Percentiles rank a stretch among this genome's conserved stretches.
Conservation (phyloP, 495 filamentous ascomycete genomes). For the Talaromyces stipitatus region DNA sequence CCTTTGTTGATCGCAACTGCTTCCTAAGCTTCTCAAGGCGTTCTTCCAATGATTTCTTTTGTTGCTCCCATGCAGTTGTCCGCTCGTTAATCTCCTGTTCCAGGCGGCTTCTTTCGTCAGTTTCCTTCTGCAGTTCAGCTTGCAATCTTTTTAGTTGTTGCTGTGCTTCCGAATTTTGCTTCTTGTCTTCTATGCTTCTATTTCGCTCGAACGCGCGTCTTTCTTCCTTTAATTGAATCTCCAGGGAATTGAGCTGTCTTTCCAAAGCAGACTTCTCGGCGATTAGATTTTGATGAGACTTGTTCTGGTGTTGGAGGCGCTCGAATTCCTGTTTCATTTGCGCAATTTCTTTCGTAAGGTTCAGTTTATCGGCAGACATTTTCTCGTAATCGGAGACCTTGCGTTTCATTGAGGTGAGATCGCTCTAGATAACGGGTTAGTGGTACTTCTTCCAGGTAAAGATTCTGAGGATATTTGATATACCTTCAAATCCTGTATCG, state of each 20-base stretch:
- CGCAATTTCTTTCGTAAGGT: slow-evolving; percentile 63
- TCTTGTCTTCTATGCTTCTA: slow-evolving; percentile 39
- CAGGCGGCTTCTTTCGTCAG: slow-evolving; percentile 26
- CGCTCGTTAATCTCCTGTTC: slow-evolving; percentile 24
- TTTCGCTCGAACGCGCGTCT: slow-evolving; percentile 59
- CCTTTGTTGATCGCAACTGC: slow-evolving; percentile 59
- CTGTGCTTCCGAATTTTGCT: slow-evolving; percentile 36
- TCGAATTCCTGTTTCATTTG: slow-evolving; percentile 70
- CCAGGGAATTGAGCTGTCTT: slow-evolving; percentile 62
- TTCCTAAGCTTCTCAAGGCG: slow-evolving; percentile 59
- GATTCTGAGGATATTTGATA: slow-evolving; percentile 3
- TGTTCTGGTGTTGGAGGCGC: slow-evolving; percentile 62
- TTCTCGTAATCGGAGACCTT: slow-evolving; percentile 60
- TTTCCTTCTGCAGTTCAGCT: slow-evolving; percentile 38
- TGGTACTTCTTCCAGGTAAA: background rate
- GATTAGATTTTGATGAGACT: slow-evolving; percentile 55
- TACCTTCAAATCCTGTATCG: slow-evolving; percentile 65
- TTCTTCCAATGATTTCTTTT: slow-evolving; percentile 52
- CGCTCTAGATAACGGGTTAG: slow-evolving; percentile 40
- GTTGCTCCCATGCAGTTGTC: slow-evolving; percentile 41
- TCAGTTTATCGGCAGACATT: slow-evolving; percentile 67
- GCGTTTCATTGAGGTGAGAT: slow-evolving; percentile 55
- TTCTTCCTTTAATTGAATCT: slow-evolving; percentile 74
- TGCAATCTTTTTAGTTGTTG: slow-evolving; percentile 33
- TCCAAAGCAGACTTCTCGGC: slow-evolving; percentile 70